Conservation (phyloP, 2,329 filamentous ascomycete species). For the Aspergillus ochraceoroseus region DNA sequence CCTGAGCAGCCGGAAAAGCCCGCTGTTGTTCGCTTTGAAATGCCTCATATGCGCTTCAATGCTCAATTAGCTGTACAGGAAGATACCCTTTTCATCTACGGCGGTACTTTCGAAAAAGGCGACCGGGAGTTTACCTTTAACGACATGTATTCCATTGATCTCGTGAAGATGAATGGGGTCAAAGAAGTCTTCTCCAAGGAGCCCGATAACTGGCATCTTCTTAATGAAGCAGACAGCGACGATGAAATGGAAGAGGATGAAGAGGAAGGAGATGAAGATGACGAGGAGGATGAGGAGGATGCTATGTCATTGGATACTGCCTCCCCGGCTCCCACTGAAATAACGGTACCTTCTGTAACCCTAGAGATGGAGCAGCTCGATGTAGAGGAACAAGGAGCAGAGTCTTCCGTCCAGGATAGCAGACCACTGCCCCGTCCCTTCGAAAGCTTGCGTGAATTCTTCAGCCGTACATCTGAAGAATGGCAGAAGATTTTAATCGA, state of each 20-base stretch:
- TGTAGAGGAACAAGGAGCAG: conserved; percentile 38
- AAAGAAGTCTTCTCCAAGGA: conserved; percentile 85
- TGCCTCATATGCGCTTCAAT: conserved; percentile 88
- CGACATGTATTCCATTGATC: conserved; percentile 84
- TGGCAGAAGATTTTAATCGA: conserved; percentile 88
- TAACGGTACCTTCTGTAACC: conserved; percentile 35
- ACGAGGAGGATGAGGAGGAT: conserved; percentile 46
- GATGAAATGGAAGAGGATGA: conserved; percentile 49
- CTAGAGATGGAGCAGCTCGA: conserved; percentile 37
- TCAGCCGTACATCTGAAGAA: conserved; percentile 74
- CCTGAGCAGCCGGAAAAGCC: conserved; percentile 51
- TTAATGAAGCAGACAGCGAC: conserved; percentile 57
- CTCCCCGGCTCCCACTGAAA: conserved; percentile 37
- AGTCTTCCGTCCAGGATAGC: conserved; percentile 60
- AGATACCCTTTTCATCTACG: conserved; percentile 88
- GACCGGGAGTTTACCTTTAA: conserved; percentile 95
- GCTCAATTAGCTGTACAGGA: conserved; percentile 85
- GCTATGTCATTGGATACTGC: conserved; percentile 40
- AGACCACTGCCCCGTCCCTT: conserved; percentile 77
- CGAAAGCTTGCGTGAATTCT: conserved; percentile 87
- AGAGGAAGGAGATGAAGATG: conserved; percentile 42
- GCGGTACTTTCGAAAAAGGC: conserved; percentile 90
- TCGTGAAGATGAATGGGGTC: conserved; percentile 92
- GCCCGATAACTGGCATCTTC: conserved; percentile 74
- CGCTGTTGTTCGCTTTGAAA: conserved; percentile 67